Evolutionary conservation across 2,329 filamentous ascomycete species (phyloP).

Genomic region (Aspergillus sp.): DNA sequence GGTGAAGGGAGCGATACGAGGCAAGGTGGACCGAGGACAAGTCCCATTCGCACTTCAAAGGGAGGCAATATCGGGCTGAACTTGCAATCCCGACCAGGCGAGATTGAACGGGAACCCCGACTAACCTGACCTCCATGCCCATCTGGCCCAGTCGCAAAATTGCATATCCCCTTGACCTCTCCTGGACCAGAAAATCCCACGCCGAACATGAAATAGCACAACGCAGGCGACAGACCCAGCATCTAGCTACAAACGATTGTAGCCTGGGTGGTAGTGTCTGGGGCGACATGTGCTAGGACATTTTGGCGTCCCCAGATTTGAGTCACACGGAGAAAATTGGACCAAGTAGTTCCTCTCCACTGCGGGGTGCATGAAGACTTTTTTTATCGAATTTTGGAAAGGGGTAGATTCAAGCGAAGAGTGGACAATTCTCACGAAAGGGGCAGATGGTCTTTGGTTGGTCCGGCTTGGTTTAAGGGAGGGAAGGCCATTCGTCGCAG

Average conservation of each 20-base stretch:
- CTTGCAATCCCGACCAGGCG: background rate
- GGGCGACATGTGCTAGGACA: background rate
- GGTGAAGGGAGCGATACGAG: background rate
- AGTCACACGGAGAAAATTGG: conserved; percentile 3
- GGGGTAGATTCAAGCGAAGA: background rate
- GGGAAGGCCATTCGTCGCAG: background rate
- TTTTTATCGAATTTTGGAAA: background rate
- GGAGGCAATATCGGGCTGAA: background rate
- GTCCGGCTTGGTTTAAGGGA: background rate
- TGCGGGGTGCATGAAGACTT: background rate
- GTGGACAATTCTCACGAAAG: background rate
- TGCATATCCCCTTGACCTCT: background rate
- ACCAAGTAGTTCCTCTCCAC: background rate
- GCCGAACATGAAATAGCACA: background rate
- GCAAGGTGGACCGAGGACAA: background rate
- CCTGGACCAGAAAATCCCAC: background rate
- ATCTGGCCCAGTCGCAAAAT: background rate
- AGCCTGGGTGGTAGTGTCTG: background rate
- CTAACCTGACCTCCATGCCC: background rate
- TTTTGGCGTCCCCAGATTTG: conserved; percentile 1
- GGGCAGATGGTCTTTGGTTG: background rate
- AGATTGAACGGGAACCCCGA: no score
- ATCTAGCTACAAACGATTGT: background rate
- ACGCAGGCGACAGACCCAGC: background rate
- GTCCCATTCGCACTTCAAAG: background rate